phyloP scores from a whole-genome alignment of 1,139 yeast species.

The Yamadazyma conglobata region DNA sequence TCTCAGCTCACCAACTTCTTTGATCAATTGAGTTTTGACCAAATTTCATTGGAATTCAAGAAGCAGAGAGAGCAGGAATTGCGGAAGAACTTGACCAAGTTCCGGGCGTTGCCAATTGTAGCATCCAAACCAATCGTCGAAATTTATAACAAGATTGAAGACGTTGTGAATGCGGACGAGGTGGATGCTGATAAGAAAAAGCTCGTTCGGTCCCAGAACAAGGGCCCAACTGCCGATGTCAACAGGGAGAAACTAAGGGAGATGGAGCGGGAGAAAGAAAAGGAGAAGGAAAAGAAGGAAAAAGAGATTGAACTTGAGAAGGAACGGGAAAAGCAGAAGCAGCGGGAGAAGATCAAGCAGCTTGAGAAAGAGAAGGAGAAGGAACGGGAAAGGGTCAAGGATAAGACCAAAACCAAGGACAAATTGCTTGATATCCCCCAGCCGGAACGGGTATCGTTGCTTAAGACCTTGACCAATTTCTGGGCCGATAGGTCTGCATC shows the following conservation, averaged over 20 bases:
- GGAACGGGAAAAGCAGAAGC: slow-evolving; percentile 6
- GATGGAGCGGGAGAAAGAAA: background rate
- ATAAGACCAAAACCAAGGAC: slow-evolving; percentile 8
- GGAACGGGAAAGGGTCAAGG: slow-evolving; percentile 11
- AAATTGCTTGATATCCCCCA: slow-evolving; percentile 25
- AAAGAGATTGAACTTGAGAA: slow-evolving; percentile 5
- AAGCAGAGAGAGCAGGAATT: slow-evolving; percentile 82
- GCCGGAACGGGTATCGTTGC: slow-evolving; percentile 70
- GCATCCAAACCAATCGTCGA: slow-evolving; percentile 87
- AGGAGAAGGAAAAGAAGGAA: background rate
- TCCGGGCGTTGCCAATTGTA: slow-evolving; percentile 72
- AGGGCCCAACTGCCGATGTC: no score
- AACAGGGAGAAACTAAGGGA: slow-evolving; percentile 1
- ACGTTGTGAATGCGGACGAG: slow-evolving; percentile 61
- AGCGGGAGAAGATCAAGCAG: slow-evolving; percentile 7
- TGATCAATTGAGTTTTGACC: slow-evolving; percentile 77
- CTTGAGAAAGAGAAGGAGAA: slow-evolving; percentile 15
- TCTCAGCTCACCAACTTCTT: slow-evolving; percentile 64
- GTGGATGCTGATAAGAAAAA: slow-evolving; percentile 11
- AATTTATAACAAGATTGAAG: slow-evolving; percentile 83
- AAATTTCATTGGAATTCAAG: slow-evolving; percentile 80
- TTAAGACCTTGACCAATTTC: slow-evolving; percentile 82
- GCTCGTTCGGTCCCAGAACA: slow-evolving; percentile 3
- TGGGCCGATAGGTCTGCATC: slow-evolving; percentile 99
- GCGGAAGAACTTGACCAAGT: slow-evolving; percentile 55